phyloP scores from a whole-genome alignment of 192 early-diverging fungal species.

The Phycomyces blakesleeanus region DNA sequence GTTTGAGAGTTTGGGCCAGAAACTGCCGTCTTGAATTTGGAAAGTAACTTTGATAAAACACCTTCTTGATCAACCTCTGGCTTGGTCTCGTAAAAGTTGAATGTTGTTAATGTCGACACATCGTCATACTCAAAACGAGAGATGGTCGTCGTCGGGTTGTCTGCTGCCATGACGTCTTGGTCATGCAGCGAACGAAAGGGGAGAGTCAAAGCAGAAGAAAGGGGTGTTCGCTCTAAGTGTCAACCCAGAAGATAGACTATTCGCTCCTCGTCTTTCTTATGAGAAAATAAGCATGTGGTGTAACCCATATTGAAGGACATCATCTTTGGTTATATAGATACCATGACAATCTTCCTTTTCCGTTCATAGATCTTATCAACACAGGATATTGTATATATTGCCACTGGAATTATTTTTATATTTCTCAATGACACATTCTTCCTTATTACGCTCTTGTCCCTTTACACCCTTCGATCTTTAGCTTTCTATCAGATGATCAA shows the following conservation, averaged over 20 bases:
- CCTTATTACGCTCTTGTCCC: too few relatives aligned
- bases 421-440: too few relatives aligned
- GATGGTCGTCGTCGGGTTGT: constrained; percentile 13
- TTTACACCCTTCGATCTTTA: too few relatives aligned
- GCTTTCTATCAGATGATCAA: too few relatives aligned
- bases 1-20: constrained; percentile 10
- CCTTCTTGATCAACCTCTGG: constrained; percentile 41
- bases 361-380: too few relatives aligned
- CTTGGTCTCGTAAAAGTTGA: constrained; percentile 26
- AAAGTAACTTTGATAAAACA: constrained; percentile 52
- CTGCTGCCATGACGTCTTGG: not conserved
- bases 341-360: too few relatives aligned
- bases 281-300: constrained; percentile 2
- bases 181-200: not conserved
- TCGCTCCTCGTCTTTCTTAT: not conserved
- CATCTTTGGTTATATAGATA: too few relatives aligned
- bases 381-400: too few relatives aligned
- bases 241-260: not conserved
- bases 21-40: constrained; percentile 47
- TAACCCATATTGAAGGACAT: not conserved
- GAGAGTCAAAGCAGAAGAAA: too few relatives aligned
- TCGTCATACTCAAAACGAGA: constrained; percentile 40
- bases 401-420: too few relatives aligned
- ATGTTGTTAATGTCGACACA: constrained; percentile 33
- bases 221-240: not conserved